Conservation (phyloP, 768 basidiomycete species). For the Pluteus cervinus region DNA sequence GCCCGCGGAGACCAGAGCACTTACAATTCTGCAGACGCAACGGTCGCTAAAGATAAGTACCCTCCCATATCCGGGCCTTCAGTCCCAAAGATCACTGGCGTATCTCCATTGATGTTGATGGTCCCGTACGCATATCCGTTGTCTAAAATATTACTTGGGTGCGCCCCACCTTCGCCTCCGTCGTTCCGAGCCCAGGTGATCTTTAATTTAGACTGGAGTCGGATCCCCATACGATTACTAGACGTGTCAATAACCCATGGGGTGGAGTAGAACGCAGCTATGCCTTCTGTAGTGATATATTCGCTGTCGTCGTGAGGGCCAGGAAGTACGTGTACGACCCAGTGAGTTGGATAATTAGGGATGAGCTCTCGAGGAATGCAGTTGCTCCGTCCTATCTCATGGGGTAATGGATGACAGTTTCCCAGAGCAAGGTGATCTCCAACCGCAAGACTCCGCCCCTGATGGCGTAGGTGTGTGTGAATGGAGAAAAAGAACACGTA, state of each 20-base stretch:
- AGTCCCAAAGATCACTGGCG: conserved; percentile 56
- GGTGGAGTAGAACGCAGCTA: conserved; percentile 43
- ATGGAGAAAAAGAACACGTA: background rate
- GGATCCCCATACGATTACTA: conserved; percentile 60
- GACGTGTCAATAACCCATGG: conserved; percentile 48
- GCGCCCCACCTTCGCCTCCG: conserved; percentile 64
- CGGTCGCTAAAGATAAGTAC: conserved; percentile 50
- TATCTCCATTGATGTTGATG: conserved; percentile 64
- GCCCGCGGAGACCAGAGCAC: conserved; percentile 10
- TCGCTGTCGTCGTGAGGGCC: conserved; percentile 60
- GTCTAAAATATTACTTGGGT: conserved; percentile 63
- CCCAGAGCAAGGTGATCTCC: conserved; percentile 47
- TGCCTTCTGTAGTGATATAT: conserved; percentile 45
- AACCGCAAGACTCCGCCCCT: conserved; percentile 45
- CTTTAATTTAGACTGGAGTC: conserved; percentile 37
- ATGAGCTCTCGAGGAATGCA: conserved; percentile 22
- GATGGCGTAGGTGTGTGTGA: background rate
- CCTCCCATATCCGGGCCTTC: conserved; percentile 65
- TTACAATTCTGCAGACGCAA: conserved; percentile 45
- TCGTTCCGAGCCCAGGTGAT: conserved; percentile 49
- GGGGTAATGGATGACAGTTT: conserved; percentile 15
- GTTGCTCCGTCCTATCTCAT: conserved; percentile 9
- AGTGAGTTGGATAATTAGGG: conserved; percentile 42
- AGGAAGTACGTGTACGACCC: conserved; percentile 48
- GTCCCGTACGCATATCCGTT: conserved; percentile 51